phyloP scores from a whole-genome alignment of 2,329 filamentous ascomycete genomes.

The Aureobasidium sp. region DNA sequence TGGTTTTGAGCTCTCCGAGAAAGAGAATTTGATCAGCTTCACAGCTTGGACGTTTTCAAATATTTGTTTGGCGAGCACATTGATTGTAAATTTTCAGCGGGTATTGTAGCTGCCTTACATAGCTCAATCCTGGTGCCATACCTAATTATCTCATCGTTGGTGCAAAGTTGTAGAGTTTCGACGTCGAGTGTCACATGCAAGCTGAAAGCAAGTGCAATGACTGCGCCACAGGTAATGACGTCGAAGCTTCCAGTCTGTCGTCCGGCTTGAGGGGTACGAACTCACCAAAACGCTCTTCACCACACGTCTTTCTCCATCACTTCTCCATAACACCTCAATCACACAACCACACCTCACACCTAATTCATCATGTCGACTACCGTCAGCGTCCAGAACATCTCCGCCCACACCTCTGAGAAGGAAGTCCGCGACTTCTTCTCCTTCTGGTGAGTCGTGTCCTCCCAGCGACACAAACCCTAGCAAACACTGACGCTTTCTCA shows the following conservation, averaged over 20 bases:
- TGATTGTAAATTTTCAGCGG: too few species aligned
- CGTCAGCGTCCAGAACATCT: constrained; percentile 87
- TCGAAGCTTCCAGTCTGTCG: background rate
- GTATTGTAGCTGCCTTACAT: background rate
- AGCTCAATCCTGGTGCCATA: background rate
- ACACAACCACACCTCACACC: background rate
- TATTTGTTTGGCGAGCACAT: too few species aligned
- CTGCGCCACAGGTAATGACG: background rate
- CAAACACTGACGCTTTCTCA: background rate
- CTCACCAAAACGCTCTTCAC: background rate
- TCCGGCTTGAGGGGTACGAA: background rate
- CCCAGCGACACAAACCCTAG: background rate
- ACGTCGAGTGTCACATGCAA: background rate
- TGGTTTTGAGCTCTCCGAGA: background rate
- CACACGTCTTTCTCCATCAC: background rate
- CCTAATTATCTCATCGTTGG: too few species aligned
- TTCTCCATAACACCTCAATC: background rate
- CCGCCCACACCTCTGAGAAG: constrained; percentile 71
- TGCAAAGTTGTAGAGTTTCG: background rate
- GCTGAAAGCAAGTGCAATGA: background rate
- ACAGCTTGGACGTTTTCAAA: too few species aligned
- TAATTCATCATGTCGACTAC: constrained; percentile 49
- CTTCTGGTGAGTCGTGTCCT: constrained; percentile 61
- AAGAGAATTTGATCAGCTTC: background rate
- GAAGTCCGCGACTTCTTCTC: constrained; percentile 96